Base-by-base conservation (phyloP, 2,329 filamentous ascomycete genomes). In the Endothia cerciana region DNA sequence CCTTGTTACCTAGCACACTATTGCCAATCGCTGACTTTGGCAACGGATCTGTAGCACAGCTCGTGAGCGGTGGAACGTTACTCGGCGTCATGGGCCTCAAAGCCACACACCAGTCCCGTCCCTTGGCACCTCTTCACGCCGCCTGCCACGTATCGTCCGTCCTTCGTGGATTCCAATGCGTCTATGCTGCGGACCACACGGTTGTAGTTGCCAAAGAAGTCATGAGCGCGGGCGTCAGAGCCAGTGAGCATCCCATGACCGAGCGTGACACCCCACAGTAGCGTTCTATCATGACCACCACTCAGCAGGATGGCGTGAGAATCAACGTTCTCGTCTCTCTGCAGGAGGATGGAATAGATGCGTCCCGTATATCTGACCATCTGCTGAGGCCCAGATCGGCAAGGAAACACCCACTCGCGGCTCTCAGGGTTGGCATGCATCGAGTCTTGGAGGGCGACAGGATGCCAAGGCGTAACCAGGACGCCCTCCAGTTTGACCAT, bases 391-490 rank as follows among this genome's bases (percentile, higher is more conserved):
- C 5, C 33, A 1, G 80, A 70, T 0, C 80, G 68, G 0, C 73
- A 77, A 0, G 85, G 85, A 69, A 86, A 87, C 0, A 66, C 69
- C 84, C 84, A 87, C 3, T 62, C 69, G 53, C 74, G 72, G 19
- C 71, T 67, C 15, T 17, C 19, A 4, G 10, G 1, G 49, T 17
- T 30, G 17, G 28, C 22, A 28, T 25, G 22, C 19, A 28, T 47
- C 3, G 15, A 36, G 10, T 66, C 74, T 25, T 79, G 74, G 1
- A 72, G 58, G 0, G 76, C 79, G 2, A 89, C 74, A 1, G 87
- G 87, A 71, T 89, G 87, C 84, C 85, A 89, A 0, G 83, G 82
- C 30, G 87, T 89, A 36, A 88, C 81, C 7, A 83, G 72, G 8
- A 88, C 66, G 0, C 68, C 71, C 1, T 79, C 79, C 0, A 88